phyloP scores from a whole-genome alignment of 768 basidiomycete species.

The Clavaria fumosa region DNA sequence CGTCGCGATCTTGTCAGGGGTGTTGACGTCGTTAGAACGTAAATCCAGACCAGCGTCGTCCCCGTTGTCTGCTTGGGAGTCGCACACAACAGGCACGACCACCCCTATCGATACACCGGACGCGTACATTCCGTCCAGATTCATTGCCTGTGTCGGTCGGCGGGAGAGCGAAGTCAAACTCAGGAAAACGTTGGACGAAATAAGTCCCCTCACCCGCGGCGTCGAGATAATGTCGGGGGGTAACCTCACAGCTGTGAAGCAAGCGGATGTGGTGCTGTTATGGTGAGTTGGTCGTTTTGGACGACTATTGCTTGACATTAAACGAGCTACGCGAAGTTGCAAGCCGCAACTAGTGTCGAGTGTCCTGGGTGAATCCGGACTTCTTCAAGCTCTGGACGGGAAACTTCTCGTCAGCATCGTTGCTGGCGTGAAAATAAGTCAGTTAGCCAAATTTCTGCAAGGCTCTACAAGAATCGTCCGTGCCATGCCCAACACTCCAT shows the following conservation, averaged over 20 bases:
- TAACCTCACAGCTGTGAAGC: conserved; percentile 57
- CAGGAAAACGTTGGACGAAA: conserved; percentile 36
- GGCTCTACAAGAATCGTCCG: conserved; percentile 76
- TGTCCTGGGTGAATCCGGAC: conserved; percentile 61
- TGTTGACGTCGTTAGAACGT: conserved; percentile 65
- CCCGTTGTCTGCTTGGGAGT: conserved; percentile 52
- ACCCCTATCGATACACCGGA: conserved; percentile 52
- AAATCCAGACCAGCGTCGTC: conserved; percentile 16
- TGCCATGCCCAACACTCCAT: conserved; percentile 98
- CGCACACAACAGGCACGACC: conserved; percentile 55
- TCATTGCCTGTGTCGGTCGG: conserved; percentile 78
- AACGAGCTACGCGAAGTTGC: conserved; percentile 38
- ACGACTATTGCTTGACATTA: conserved; percentile 1
- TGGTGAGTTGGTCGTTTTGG: conserved; percentile 37
- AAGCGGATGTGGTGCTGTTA: conserved; percentile 75
- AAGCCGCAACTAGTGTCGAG: conserved; percentile 78
- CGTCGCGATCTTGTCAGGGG: conserved; percentile 84
- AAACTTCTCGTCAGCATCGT: conserved; percentile 95
- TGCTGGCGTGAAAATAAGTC: conserved; percentile 85
- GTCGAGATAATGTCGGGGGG: conserved; percentile 56
- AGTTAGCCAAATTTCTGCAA: conserved; percentile 60
- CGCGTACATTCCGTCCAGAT: conserved; percentile 58
- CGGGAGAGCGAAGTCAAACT: conserved; percentile 61
- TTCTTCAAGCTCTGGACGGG: conserved; percentile 68
- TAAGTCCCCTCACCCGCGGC: conserved; percentile 43